phyloP scores from a whole-genome alignment of 768 basidiomycete genomes.

The Xanthoconium stramineum region DNA sequence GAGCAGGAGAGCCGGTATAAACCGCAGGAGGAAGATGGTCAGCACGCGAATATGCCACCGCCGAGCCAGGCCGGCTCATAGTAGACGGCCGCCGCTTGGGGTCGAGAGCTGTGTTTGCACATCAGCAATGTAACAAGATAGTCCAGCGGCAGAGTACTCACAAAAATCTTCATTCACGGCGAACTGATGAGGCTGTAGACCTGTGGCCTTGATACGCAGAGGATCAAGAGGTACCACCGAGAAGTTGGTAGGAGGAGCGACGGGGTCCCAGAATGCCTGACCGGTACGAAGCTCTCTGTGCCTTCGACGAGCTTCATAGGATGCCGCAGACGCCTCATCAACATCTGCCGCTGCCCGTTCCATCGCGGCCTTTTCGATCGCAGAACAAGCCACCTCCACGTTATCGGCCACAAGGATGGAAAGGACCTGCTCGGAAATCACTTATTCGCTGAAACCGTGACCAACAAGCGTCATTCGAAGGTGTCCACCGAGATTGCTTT shows the following conservation, averaged over 20 bases:
- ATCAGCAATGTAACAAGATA: slow-evolving; percentile 11
- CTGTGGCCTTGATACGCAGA: slow-evolving; percentile 77
- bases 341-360: slow-evolving; percentile 91
- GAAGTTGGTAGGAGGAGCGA: slow-evolving; percentile 67
- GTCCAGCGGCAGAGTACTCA: slow-evolving; percentile 26
- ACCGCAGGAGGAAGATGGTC: slow-evolving; percentile 41
- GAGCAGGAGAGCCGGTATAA: slow-evolving; percentile 61
- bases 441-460: slow-evolving; percentile 86
- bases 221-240: slow-evolving; percentile 79
- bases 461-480: slow-evolving; percentile 80
- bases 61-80: slow-evolving; percentile 67
- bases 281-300: slow-evolving; percentile 79
- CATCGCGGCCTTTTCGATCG: slow-evolving; percentile 97
- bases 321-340: slow-evolving; percentile 80
- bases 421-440: slow-evolving; percentile 79
- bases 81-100: slow-evolving; percentile 48
- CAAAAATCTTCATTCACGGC: slow-evolving; percentile 97
- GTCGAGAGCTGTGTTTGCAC: slow-evolving; percentile 43
- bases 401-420: slow-evolving; percentile 86
- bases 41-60: slow-evolving; percentile 58
- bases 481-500: slow-evolving; percentile 86
- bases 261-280: slow-evolving; percentile 88
- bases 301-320: slow-evolving; percentile 80
- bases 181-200: slow-evolving; percentile 77
- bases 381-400: slow-evolving; percentile 86